Evolutionary conservation across 495 filamentous ascomycete species (phyloP).

Genomic region (Penicillium antarcticum): DNA sequence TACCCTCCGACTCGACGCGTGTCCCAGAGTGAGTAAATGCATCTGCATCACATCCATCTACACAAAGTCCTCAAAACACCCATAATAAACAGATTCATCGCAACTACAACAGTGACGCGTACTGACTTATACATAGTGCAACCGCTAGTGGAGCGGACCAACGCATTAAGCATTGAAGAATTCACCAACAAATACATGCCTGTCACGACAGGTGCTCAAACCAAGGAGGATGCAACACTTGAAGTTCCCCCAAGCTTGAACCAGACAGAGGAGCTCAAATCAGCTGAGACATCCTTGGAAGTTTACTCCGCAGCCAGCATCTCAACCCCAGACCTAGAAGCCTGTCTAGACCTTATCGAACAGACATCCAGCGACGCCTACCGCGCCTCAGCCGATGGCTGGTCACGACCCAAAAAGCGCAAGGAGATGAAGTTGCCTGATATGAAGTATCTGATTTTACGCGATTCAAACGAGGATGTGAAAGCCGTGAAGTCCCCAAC

Average conservation of each 20-base stretch:
- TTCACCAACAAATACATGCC: slow-evolving; percentile 33
- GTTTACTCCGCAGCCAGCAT: slow-evolving; percentile 49
- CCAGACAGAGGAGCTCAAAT: neutral
- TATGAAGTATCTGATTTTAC: slow-evolving; percentile 64
- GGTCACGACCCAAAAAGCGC: slow-evolving; percentile 66
- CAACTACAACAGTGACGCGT: neutral
- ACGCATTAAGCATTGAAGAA: slow-evolving; percentile 30
- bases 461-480: slow-evolving; percentile 7
- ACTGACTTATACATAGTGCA: slow-evolving; percentile 12
- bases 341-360: slow-evolving; percentile 70
- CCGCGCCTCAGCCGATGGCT: slow-evolving; percentile 58
- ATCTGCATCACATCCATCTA: neutral
- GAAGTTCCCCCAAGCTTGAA: neutral
- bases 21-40: slow-evolving; percentile 15
- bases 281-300: slow-evolving; percentile 11
- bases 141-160: slow-evolving; percentile 43
- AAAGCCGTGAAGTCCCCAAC: neutral
- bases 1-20: slow-evolving; percentile 12
- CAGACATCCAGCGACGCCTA: slow-evolving; percentile 68
- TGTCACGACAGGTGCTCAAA: neutral
- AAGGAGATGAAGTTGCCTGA: slow-evolving; percentile 74
- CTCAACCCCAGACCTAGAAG: slow-evolving; percentile 48
- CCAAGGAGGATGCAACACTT: neutral
- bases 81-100: neutral
- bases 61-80: neutral